Base-by-base conservation (phyloP, 2,329 filamentous ascomycete species). In the Paraphoma sp. region DNA sequence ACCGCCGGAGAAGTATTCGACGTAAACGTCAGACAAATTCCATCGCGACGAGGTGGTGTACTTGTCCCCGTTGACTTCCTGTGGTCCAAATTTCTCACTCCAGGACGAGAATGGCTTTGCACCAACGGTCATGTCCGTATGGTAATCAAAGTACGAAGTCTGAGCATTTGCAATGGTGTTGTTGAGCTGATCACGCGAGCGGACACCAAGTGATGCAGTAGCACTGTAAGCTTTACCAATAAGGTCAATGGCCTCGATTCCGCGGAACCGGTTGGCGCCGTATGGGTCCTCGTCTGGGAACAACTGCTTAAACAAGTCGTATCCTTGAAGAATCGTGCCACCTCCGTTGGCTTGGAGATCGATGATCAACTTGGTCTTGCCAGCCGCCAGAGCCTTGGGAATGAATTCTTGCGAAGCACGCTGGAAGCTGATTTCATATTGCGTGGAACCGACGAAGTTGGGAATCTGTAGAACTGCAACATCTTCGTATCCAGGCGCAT, bases 341-440 rank as follows among this genome's bases (percentile, higher is more conserved):
- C 87, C 87, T 11, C 81, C 83, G 65, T 89, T 89, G 56, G 79
- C 81, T 14, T 82, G 82, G 1, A 88, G 71, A 63, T 88, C 86
- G 41, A 89, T 79, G 23, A 89, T 83, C 3, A 89, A 79, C 67
- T 85, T 86, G 10, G 80, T 86, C 74, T 86, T 87, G 57, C 82
- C 83, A 0, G 79, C 80, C 2, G 77, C 76, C 18, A 78, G 71
- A 18, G 80, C 79, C 43, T 74, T 73, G 6, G 77, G 63, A 18
- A 82, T 69, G 54, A 81, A 78, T 9, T 77, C 66, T 8, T 72
- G 74, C 36, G 78, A 78, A 3, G 79, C 72, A 6, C 66, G 53
- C 45, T 82, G 79, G 66, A 82, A 82, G 7, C 28, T 46, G 6
- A 52, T 31, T 17, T 70, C 56, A 45, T 62, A 48, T 56, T 51